phyloP scores from a whole-genome alignment of 805 yeast species.

The Saccharomyces jurei region DNA sequence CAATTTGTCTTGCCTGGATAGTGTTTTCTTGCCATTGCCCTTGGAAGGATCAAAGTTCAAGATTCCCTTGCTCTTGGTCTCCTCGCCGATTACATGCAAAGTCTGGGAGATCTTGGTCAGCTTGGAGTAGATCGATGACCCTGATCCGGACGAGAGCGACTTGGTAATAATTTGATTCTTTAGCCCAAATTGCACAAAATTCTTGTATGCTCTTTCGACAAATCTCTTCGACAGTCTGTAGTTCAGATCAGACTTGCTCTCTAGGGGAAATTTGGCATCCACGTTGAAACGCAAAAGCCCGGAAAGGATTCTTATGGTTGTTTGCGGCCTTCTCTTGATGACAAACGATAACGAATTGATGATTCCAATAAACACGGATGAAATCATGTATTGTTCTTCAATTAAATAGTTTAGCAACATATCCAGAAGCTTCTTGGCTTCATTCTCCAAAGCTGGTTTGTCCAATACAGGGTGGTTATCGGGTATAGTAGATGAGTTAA shows the following conservation, averaged over 20 bases:
- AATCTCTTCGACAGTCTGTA: slow-evolving; percentile 53
- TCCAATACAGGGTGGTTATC: slow-evolving; percentile 60
- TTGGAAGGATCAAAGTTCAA: slow-evolving; percentile 21
- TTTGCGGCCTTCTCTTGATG: slow-evolving; percentile 58
- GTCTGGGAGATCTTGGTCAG: slow-evolving; percentile 29
- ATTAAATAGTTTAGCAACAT: slow-evolving; percentile 47
- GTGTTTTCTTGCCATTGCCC: slow-evolving; percentile 19
- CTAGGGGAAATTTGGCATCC: slow-evolving; percentile 45
- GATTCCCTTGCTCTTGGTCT: slow-evolving; percentile 30
- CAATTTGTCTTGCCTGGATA: not conserved
- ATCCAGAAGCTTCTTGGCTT: slow-evolving; percentile 64
- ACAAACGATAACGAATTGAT: slow-evolving; percentile 56
- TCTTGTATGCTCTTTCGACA: slow-evolving; percentile 51
- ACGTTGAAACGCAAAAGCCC: slow-evolving; percentile 54
- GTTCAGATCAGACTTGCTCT: slow-evolving; percentile 31
- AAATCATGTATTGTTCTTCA: slow-evolving; percentile 46
- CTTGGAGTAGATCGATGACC: slow-evolving; percentile 16
- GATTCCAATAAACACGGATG: slow-evolving; percentile 59
- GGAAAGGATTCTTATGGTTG: slow-evolving; percentile 46
- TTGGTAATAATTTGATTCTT: slow-evolving; percentile 30
- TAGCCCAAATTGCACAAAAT: slow-evolving; percentile 36
- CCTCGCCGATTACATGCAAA: slow-evolving; percentile 29
- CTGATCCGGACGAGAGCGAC: not conserved
- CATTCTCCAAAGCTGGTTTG: slow-evolving; percentile 50
- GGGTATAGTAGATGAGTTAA: slow-evolving; percentile 41